Evolutionary conservation across 768 basidiomycete genomes (phyloP).

Genomic region (Trametopsis cervina): DNA sequence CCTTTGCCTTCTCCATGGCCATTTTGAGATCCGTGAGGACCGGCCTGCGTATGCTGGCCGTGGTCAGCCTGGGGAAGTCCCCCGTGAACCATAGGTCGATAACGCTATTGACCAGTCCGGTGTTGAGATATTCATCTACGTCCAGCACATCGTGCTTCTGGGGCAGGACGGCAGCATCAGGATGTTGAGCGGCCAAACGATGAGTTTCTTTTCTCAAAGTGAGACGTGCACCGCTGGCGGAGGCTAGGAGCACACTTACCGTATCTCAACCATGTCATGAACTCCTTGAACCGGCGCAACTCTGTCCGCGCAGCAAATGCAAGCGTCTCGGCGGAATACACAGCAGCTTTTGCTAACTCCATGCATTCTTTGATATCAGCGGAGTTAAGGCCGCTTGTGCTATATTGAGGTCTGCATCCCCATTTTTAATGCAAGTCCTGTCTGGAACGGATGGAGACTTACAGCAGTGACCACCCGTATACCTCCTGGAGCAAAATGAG

Average conservation of each 20-base stretch:
- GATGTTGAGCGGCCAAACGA: slow-evolving; percentile 48
- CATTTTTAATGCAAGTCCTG: slow-evolving; percentile 12
- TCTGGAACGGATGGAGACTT: slow-evolving; percentile 19
- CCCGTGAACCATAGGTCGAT: slow-evolving; percentile 82
- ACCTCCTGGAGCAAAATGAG: slow-evolving; percentile 74
- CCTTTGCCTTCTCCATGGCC: not conserved
- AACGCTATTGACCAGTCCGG: slow-evolving; percentile 57
- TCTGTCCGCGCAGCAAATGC: slow-evolving; percentile 61
- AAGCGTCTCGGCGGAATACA: slow-evolving; percentile 64
- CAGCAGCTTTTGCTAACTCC: slow-evolving; percentile 44
- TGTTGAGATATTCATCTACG: slow-evolving; percentile 73
- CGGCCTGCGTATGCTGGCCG: too few relatives aligned
- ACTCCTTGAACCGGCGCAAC: slow-evolving; percentile 67
- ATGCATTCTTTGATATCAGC: slow-evolving; percentile 48
- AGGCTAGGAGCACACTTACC: slow-evolving; percentile 37
- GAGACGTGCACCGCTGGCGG: not conserved
- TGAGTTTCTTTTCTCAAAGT: slow-evolving; percentile 6
- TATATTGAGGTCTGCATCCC: slow-evolving; percentile 45
- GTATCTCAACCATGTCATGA: slow-evolving; percentile 69
- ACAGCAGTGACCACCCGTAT: slow-evolving; percentile 73
- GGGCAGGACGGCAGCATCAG: slow-evolving; percentile 40
- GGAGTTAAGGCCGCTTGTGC: slow-evolving; percentile 45
- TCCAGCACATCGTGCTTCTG: slow-evolving; percentile 69
- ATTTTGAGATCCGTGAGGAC: slow-evolving; percentile 9
- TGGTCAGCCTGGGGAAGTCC: slow-evolving; percentile 44